Evolutionary conservation across 2,329 filamentous ascomycete genomes (phyloP).

Genomic region (Thelonectria rubi): DNA sequence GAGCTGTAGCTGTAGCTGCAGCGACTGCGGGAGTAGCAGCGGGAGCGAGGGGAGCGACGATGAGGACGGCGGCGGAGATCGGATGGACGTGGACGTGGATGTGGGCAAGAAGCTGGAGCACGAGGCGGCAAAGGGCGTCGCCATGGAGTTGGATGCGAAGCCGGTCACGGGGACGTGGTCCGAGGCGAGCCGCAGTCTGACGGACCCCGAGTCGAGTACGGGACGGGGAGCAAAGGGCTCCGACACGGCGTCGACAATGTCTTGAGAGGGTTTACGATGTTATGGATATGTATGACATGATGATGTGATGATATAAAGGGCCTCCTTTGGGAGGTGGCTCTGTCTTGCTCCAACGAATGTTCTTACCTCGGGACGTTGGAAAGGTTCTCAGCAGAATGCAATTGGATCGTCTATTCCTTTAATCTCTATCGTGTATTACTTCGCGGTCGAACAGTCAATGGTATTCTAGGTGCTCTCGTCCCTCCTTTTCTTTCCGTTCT

Average conservation of each 20-base stretch:
- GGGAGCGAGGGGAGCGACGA: constrained; percentile 31
- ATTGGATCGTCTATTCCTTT: constrained; percentile 1
- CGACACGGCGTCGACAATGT: constrained; percentile 50
- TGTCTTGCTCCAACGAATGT: neutral
- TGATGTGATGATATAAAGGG: constrained; percentile 1
- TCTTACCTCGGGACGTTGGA: neutral
- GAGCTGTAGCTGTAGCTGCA: constrained; percentile 50
- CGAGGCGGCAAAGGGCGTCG: constrained; percentile 28
- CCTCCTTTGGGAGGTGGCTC: neutral
- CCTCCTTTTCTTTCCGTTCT: neutral
- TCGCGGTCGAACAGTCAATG: neutral
- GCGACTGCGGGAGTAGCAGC: constrained; percentile 46
- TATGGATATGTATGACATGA: constrained; percentile 5
- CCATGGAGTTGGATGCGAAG: constrained; percentile 37
- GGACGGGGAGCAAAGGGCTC: constrained; percentile 48
- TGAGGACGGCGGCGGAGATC: constrained; percentile 21
- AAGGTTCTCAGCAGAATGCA: constrained; percentile 11
- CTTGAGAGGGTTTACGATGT: constrained; percentile 30
- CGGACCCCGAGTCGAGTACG: constrained; percentile 49
- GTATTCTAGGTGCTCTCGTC: neutral
- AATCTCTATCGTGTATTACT: neutral
- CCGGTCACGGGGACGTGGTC: constrained; percentile 44
- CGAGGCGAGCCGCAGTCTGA: constrained; percentile 50
- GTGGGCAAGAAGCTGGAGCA: constrained; percentile 25
- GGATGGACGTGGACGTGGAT: constrained; percentile 33